Conservation (phyloP, 768 basidiomycete species). For the Austroboletus eburneus region DNA sequence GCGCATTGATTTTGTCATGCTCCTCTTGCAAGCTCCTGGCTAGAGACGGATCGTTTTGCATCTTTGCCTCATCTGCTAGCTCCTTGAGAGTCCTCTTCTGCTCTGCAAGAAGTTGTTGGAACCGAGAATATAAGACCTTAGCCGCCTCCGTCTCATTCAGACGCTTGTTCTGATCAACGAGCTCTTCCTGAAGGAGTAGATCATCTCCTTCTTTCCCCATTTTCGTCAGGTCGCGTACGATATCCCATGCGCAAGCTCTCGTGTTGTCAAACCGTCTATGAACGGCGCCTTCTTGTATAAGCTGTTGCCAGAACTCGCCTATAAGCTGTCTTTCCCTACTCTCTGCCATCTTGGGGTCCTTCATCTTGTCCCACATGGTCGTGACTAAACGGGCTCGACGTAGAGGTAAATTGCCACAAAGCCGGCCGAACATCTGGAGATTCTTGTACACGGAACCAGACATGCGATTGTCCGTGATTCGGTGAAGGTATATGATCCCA, state of each 20-base stretch:
- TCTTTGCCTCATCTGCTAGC: slow-evolving; percentile 17
- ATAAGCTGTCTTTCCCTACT: slow-evolving; percentile 24
- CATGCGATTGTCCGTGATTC: slow-evolving; percentile 35
- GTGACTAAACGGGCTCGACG: slow-evolving; percentile 33
- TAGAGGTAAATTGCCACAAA: slow-evolving; percentile 32
- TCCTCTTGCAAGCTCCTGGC: slow-evolving; percentile 10
- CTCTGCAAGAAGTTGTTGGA: slow-evolving; percentile 16
- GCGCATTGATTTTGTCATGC: slow-evolving; percentile 3
- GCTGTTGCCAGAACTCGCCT: slow-evolving; percentile 19
- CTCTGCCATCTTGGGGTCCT: slow-evolving; percentile 6
- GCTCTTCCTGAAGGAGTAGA: slow-evolving; percentile 20
- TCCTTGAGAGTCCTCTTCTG: slow-evolving; percentile 12
- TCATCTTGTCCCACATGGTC: slow-evolving; percentile 35
- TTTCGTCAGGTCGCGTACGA: neutral
- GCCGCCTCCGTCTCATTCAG: slow-evolving; percentile 23
- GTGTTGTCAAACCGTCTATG: slow-evolving; percentile 3
- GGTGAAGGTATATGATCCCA: slow-evolving; percentile 34
- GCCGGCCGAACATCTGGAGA: slow-evolving; percentile 30
- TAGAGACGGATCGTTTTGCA: slow-evolving; percentile 8
- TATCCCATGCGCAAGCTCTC: neutral
- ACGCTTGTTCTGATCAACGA: slow-evolving; percentile 7
- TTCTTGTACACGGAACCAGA: slow-evolving; percentile 28
- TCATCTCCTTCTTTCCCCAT: neutral
- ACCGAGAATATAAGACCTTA: slow-evolving; percentile 13
- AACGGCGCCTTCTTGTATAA: slow-evolving; percentile 1